phyloP scores from a whole-genome alignment of 108 stramenopile genomes.

The Nitzschia sp. region DNA sequence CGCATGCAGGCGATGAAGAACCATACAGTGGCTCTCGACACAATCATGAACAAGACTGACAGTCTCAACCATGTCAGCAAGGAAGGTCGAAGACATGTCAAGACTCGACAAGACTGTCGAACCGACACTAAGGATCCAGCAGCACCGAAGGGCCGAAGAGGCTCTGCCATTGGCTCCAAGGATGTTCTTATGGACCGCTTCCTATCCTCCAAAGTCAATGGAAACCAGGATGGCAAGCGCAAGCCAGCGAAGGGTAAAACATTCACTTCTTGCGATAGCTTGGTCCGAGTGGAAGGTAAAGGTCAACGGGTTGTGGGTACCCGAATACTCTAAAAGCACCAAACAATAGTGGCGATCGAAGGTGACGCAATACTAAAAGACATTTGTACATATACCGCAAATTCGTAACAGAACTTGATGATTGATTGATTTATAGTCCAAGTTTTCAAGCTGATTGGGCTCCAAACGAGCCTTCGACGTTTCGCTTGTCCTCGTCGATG shows the following conservation, averaged over 20 bases:
- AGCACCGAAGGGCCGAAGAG: background rate
- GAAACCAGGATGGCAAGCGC: background rate
- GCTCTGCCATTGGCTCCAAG: background rate
- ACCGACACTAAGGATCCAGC: background rate
- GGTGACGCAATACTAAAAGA: too few species aligned
- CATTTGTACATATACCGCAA: too few species aligned
- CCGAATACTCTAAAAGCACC: too few species aligned
- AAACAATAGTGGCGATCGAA: too few species aligned
- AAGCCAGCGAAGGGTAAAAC: background rate
- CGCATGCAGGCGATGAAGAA: background rate
- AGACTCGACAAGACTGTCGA: background rate
- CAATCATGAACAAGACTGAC: slow-evolving; percentile 3
- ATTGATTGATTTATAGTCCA: too few species aligned
- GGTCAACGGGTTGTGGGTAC: background rate
- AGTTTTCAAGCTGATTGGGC: too few species aligned
- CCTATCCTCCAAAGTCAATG: background rate
- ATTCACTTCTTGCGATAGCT: background rate
- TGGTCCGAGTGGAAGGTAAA: background rate
- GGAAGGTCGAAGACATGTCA: background rate
- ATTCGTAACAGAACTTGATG: too few species aligned
- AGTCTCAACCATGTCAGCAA: slow-evolving; percentile 5
- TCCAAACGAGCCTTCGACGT: too few species aligned
- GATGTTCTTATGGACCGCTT: slow-evolving; percentile 4
- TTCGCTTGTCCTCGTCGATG: too few species aligned
- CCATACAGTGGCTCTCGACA: background rate